Conservation (phyloP, 495 filamentous ascomycete genomes). For the Amphirosellinia nigrospora region DNA sequence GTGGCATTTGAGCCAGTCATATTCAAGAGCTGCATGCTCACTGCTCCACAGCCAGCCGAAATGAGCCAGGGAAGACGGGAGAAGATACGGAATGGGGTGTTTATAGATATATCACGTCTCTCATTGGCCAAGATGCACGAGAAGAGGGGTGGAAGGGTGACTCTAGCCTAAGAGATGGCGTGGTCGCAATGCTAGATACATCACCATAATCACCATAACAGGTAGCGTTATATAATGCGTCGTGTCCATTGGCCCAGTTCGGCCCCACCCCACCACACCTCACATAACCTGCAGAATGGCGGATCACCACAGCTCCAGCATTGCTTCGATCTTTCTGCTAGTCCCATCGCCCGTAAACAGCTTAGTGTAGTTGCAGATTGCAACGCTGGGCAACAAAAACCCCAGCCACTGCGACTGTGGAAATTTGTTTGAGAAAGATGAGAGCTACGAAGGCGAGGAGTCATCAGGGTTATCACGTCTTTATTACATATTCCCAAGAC, state of each 20-base stretch:
- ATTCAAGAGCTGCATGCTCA: constrained; percentile 17
- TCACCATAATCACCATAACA: constrained; percentile 15
- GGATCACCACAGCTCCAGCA: constrained; percentile 12
- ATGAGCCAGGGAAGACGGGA: constrained; percentile 9
- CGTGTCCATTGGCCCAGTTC: neutral
- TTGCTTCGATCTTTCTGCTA: neutral
- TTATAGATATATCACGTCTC: neutral
- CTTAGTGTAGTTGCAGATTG: constrained; percentile 17
- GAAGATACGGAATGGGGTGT: neutral
- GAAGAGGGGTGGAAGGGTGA: neutral
- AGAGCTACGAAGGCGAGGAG: constrained; percentile 18
- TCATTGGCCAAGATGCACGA: neutral
- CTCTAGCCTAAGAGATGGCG: neutral
- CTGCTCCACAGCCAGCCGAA: constrained; percentile 21
- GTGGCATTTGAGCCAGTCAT: constrained; percentile 19
- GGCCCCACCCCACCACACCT: constrained; percentile 11
- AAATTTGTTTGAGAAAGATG: constrained; percentile 1
- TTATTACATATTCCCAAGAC: neutral
- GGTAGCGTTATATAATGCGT: constrained; percentile 15
- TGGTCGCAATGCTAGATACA: neutral
- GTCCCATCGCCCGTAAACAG: neutral
- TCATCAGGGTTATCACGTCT: constrained; percentile 22
- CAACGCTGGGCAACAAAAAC: constrained; percentile 4
- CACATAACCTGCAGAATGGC: constrained; percentile 11
- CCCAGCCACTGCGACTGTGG: constrained; percentile 18